Evolutionary conservation across 1,284 basidiomycete genomes (phyloP).

Genomic region (Ustilago tritici): DNA sequence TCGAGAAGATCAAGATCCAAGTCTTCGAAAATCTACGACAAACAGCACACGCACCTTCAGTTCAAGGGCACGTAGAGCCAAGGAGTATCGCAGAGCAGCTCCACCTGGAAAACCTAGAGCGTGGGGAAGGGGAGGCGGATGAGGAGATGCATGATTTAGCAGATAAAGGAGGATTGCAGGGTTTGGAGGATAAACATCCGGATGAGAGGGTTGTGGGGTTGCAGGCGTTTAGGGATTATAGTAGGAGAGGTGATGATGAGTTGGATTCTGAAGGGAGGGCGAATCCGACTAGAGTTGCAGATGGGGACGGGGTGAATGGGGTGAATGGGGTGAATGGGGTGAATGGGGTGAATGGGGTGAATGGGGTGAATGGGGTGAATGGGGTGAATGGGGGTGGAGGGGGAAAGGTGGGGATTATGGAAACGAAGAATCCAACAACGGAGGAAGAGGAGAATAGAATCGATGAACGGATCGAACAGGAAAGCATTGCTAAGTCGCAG

Average conservation of each 20-base stretch:
- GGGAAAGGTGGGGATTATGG: conserved; percentile 12
- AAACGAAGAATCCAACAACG: conserved; percentile 14
- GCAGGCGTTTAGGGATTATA: conserved; percentile 43
- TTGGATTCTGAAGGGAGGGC: conserved; percentile 33
- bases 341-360: too few relatives aligned
- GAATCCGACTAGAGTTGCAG: conserved; percentile 20
- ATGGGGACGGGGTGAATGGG: conserved; percentile 3
- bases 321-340: too few relatives aligned
- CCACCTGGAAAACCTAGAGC: conserved; percentile 47
- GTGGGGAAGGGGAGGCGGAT: conserved; percentile 44
- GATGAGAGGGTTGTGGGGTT: conserved; percentile 34
- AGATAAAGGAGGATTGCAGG: conserved; percentile 50
- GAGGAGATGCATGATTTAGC: conserved; percentile 47
- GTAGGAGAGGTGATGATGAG: conserved; percentile 53
- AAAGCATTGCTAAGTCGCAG: conserved; percentile 19
- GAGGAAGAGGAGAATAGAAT: conserved; percentile 16
- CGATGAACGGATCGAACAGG: conserved; percentile 27
- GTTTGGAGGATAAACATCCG: conserved; percentile 30
- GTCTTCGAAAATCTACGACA: conserved; percentile 78
- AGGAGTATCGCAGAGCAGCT: conserved; percentile 38
- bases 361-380: neutral
- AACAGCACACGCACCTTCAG: conserved; percentile 57
- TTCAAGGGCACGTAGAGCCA: conserved; percentile 66
- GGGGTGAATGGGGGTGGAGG: neutral
- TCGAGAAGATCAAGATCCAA: conserved; percentile 90